These are phyloP conservation scores for Chondrostereum purpureum DNA, from an alignment of 1,284 basidiomycete genomes.

Conservation along the genomic window DNA sequence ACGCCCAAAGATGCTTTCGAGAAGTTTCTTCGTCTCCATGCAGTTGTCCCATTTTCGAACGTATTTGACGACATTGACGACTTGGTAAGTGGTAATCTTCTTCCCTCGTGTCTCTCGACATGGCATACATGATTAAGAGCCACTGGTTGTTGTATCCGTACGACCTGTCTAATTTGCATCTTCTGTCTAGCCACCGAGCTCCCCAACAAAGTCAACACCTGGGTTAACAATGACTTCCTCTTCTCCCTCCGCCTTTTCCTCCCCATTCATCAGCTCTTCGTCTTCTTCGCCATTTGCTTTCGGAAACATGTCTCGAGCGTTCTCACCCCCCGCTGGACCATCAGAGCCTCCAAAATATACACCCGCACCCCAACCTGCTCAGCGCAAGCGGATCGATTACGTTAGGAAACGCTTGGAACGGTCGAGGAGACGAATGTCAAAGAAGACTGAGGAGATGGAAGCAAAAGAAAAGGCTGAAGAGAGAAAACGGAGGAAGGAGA, in stretches of 20 bases:
- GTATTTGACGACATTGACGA: constrained; percentile 3
- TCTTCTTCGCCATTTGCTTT: constrained; percentile 2
- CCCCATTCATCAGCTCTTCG: constrained; percentile 8
- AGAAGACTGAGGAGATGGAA: constrained; percentile 7
- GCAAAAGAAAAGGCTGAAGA: constrained; percentile 4
- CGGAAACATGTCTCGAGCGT: constrained; percentile 5
- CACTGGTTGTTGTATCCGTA: no score
- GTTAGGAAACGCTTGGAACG: constrained; percentile 12
- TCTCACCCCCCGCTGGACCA: neutral
- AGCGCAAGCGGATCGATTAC: constrained; percentile 10
- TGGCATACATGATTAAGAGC: no score
- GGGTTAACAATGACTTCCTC: constrained; percentile 5
- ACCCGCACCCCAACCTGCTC: constrained; percentile 10
- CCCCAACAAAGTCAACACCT: constrained; percentile 1
- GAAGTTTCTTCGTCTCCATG: constrained; percentile 11
- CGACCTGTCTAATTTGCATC: no score
- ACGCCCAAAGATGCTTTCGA: constrained; percentile 15
- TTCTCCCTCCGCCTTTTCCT: constrained; percentile 12
- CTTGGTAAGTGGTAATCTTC: constrained; percentile 7
- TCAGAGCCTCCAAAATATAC: constrained; percentile 5
- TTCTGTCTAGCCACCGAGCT: constrained; percentile 3
- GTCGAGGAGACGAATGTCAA: constrained; percentile 8
- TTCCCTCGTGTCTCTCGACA: constrained; percentile 5
- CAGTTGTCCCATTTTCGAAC: neutral
- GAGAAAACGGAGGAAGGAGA: neutral